phyloP scores from a whole-genome alignment of 495 filamentous ascomycete genomes.

The Amphirosellinia nigrospora region DNA sequence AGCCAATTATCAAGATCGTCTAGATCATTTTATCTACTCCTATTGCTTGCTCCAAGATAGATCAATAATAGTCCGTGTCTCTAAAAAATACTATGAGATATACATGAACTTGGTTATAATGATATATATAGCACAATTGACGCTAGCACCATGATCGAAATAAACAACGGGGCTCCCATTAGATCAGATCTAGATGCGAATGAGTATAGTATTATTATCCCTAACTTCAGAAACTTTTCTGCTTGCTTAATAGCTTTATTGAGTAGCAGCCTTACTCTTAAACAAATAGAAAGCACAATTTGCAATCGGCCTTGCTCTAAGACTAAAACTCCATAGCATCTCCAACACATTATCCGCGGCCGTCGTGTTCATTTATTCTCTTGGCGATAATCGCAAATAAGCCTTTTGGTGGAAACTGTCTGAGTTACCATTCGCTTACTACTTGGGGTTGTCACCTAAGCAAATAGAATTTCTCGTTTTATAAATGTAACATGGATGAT shows the following conservation, averaged over 20 bases:
- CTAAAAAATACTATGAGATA: background rate
- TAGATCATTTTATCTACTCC: background rate
- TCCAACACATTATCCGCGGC: background rate
- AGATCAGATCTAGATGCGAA: background rate
- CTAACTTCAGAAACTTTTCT: background rate
- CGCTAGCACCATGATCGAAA: background rate
- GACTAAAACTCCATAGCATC: background rate
- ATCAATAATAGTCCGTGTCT: background rate
- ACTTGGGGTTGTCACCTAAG: background rate
- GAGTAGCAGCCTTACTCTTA: background rate
- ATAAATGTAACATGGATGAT: background rate
- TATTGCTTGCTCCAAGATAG: background rate
- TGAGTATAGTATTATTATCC: background rate
- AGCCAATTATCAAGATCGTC: background rate
- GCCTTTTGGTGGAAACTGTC: constrained; percentile 1
- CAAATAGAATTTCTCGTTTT: background rate
- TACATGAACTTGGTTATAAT: background rate
- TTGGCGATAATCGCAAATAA: background rate
- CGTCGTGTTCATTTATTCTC: background rate
- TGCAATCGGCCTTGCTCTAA: background rate
- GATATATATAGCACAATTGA: background rate
- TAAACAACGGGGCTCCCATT: background rate
- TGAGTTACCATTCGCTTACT: background rate
- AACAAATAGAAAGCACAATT: background rate
- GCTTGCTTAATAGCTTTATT: background rate